Evolutionary conservation across 1,284 basidiomycete genomes (phyloP).

Genomic region (Sanguinoderma infundibulare): DNA sequence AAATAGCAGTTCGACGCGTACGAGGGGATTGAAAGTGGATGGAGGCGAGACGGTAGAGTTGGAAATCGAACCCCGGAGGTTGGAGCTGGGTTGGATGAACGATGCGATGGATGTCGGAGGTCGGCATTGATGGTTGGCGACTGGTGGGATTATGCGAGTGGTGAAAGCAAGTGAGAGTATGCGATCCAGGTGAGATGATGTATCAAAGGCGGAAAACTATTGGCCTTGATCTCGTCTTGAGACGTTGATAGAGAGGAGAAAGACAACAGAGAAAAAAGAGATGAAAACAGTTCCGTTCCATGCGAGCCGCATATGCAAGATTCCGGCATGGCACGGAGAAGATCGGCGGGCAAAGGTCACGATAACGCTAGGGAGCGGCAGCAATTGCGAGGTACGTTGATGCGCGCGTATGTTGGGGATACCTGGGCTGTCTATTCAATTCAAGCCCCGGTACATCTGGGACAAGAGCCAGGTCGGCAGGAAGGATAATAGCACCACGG

Average conservation of each 20-base stretch:
- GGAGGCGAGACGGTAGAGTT: slow-evolving; percentile 4
- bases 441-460: not conserved
- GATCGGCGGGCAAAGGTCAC: not conserved
- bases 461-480: not conserved
- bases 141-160: slow-evolving; percentile 9
- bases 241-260: no score
- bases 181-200: slow-evolving; percentile 6
- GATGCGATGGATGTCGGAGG: slow-evolving; percentile 2
- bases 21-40: not conserved
- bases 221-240: slow-evolving; percentile 23
- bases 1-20: slow-evolving; percentile 22
- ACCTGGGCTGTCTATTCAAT: not conserved
- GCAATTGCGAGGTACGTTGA: not conserved
- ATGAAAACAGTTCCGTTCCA: not conserved
- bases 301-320: slow-evolving; percentile 6
- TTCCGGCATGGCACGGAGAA: not conserved
- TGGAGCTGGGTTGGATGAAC: not conserved
- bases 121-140: not conserved
- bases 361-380: not conserved
- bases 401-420: not conserved
- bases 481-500: not conserved
- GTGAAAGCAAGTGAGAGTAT: slow-evolving; percentile 5
- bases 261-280: not conserved
- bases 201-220: slow-evolving; percentile 27
- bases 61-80: not conserved